Base-by-base conservation (phyloP, 2,329 filamentous ascomycete genomes). In the Venturia nashicola region DNA sequence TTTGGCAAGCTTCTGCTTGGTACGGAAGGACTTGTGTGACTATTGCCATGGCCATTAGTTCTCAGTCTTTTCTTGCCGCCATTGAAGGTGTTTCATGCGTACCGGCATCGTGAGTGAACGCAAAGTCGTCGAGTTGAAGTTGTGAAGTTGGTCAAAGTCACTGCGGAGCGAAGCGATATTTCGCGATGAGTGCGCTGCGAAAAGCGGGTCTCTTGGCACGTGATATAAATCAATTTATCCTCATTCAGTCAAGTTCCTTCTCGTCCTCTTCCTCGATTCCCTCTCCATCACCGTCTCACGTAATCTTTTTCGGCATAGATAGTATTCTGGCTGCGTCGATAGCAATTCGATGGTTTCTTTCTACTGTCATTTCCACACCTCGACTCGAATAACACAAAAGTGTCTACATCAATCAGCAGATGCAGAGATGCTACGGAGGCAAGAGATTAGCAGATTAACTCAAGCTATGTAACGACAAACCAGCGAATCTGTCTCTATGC, bases 1-100 rank as follows among this genome's bases (percentile, higher is more conserved):
- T 86, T 93, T 97, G 79, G 94, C 94, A 84, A 99, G 91, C 94
- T 99, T 99, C 83, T 95, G 89, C 92, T 99, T 99, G 83, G 92
- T 97, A 80, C 92, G 90, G 91, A 99, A 99, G 79, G 92, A 90
- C 89, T 99, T 99, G 85, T 99, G 91, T 88, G 89, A 66, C 65
- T 66, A 61, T 60, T 79, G 20, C 36, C 20, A 40, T 18, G 8
- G n/a, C 8, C 14, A 20, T 57, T 32, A 59, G 39, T 20, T 36
- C 42, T 20, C 18, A 23, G 9, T 43, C 11, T 12, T 39, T 5
- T 20, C 43, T n/a, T 63, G 12, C 39, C 7, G n/a, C 12, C 11
- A 8, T 20, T 20, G 12, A 3, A 11, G 12, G 20, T 12, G 6
- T 46, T 18, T 48, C 20, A 12, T 32, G 20, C 64, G 36, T 65